Conservation (phyloP, 768 basidiomycete genomes). For the Boletus rufocinnamomeus region DNA sequence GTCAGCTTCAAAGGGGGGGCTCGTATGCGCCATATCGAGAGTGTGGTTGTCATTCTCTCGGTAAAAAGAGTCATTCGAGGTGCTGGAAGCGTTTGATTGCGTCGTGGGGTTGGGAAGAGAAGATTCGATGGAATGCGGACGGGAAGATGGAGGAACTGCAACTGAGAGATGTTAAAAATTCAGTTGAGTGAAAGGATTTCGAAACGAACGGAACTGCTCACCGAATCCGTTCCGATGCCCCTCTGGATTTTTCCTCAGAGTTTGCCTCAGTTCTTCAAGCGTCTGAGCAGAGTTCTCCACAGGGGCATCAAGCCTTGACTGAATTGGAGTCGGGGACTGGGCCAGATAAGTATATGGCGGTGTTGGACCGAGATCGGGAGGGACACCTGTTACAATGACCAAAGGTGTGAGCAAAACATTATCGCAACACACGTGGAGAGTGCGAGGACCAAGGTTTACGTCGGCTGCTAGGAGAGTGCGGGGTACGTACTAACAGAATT, state of each 20-base stretch:
- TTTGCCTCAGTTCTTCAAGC: conserved; percentile 26
- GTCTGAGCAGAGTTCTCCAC: conserved; percentile 17
- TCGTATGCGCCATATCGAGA: not conserved
- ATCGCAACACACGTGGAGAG: not conserved
- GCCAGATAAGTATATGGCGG: conserved; percentile 24
- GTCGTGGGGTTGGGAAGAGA: not conserved
- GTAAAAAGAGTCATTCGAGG: conserved; percentile 5
- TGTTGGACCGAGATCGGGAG: conserved; percentile 24
- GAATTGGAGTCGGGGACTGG: not conserved
- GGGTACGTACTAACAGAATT: conserved; percentile 2
- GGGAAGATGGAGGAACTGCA: conserved; percentile 2
- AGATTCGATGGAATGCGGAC: not conserved
- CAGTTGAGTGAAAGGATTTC: not conserved
- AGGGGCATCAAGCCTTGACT: not conserved
- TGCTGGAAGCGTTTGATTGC: conserved; percentile 11
- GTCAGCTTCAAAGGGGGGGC: not conserved
- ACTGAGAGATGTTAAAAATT: not conserved
- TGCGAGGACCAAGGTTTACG: not conserved
- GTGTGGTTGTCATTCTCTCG: not conserved
- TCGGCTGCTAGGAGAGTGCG: not conserved
- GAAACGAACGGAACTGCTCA: not conserved
- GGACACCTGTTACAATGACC: not conserved
- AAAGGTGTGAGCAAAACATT: not conserved
- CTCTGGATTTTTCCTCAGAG: conserved; percentile 13
- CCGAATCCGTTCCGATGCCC: not conserved